Evolutionary conservation across 768 basidiomycete genomes (phyloP), one percentile per base, ranked within the genome.

Genomic region (Flagelloscypha sp.): DNA sequence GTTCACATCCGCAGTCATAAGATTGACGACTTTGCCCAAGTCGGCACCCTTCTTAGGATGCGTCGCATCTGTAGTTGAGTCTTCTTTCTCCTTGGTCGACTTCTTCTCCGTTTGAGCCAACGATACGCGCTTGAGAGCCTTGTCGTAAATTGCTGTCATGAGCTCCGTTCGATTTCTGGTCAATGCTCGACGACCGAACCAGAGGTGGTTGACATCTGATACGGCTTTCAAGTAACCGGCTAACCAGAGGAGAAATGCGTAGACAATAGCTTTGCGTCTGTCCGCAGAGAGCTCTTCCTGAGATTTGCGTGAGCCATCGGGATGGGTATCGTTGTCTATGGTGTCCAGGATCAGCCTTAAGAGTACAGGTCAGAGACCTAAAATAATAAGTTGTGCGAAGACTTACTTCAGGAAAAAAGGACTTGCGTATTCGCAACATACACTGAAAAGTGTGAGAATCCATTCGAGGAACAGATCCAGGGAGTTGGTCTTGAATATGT

Each of bases 51-150:
- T 51, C 46, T 59, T 62, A 3, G 57, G 56, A 27, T 70, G n/a
- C n/a, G n/a, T n/a, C n/a, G n/a, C n/a, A 38, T 69, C 64, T 24
- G 20, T 41, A 46, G 27, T 62, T 18, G 30, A 28, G 6, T 45
- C 33, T 27, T 39, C 36, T 36, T 36, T 44, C 30, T 47, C 42
- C 12, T 31, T 18, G n/a, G n/a, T n/a, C 12, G 8, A 9, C 35
- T 42, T 42, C 11, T 18, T 35, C 19, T 3, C n/a, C 10, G n/a
- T n/a, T n/a, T n/a, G n/a, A n/a, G n/a, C n/a, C n/a, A n/a, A n/a
- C n/a, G n/a, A n/a, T n/a, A n/a, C n/a, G n/a, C n/a, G n/a, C 54
- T 81, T 83, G 23, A 94, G 28, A 4, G 32, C 15, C 2, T 16
- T 15, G 22, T 45, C 43, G 35, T 41, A 35, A 11, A 16, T 7